Evolutionary conservation across 2,329 filamentous ascomycete species (phyloP).

Genomic region (Trichoderma sp.): DNA sequence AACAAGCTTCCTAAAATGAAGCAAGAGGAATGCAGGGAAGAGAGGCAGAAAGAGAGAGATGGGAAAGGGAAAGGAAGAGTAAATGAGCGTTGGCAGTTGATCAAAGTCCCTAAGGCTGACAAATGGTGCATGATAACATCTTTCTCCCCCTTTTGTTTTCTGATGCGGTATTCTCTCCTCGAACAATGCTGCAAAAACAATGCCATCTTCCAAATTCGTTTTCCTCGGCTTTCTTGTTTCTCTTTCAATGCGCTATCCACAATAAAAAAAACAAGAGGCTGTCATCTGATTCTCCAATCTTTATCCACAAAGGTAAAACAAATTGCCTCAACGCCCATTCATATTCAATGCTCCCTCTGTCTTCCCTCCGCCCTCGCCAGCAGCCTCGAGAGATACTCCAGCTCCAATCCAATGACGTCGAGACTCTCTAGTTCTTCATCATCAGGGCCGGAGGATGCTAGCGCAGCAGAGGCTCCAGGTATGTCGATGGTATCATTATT

Average conservation of each 20-base stretch:
- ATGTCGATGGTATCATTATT: conserved; percentile 16
- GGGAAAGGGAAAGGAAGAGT: neutral
- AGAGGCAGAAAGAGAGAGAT: conserved; percentile 16
- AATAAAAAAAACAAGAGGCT: neutral
- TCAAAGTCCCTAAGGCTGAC: conserved; percentile 25
- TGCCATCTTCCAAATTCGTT: conserved; percentile 2
- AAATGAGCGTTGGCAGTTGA: conserved; percentile 22
- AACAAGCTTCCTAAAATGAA: neutral
- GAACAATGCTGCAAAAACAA: conserved; percentile 12
- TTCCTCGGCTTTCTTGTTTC: conserved; percentile 15
- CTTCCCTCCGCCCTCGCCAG: conserved; percentile 26
- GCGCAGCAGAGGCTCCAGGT: conserved; percentile 3
- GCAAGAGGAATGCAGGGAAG: neutral
- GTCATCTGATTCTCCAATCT: conserved; percentile 1
- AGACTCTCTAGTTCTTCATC: conserved; percentile 33
- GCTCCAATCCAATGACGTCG: conserved; percentile 33
- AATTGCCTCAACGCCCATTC: conserved; percentile 2
- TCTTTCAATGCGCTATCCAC: conserved; percentile 18
- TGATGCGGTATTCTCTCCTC: conserved; percentile 22
- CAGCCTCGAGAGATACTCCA: conserved; percentile 31
- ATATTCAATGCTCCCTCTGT: neutral
- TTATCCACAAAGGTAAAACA: conserved; percentile 14
- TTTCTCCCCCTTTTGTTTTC: conserved; percentile 12
- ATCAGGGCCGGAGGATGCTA: neutral
- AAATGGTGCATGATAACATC: conserved; percentile 22